Percentiles rank a stretch among this genome's conserved stretches.
Conservation (phyloP, 164 flowering plant genomes). For the Nelumbo lutea region DNA sequence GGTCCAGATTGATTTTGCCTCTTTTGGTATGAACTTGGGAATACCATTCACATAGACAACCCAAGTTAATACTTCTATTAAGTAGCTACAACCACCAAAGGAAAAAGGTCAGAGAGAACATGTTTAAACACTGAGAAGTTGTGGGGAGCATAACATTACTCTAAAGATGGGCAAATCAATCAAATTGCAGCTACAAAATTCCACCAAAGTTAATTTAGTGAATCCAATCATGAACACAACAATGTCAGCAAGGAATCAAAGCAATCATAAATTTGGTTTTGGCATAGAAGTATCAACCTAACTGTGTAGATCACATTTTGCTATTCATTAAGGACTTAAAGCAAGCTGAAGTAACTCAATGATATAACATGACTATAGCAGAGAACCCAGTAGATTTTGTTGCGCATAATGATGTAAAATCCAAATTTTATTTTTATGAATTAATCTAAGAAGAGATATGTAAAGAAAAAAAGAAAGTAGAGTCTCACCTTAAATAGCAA, state of each 20-base stretch:
- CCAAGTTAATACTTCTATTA: too few relatives aligned
- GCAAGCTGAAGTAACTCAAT: neutral
- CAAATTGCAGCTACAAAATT: neutral
- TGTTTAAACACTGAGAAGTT: neutral
- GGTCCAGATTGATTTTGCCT: too few relatives aligned
- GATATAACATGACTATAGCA: neutral
- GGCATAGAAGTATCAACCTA: neutral
- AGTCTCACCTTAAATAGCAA: conserved; percentile 83
- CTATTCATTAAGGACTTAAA: neutral
- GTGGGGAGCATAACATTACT: neutral
- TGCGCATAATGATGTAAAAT: neutral
- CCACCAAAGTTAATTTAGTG: neutral
- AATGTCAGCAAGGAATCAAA: neutral
- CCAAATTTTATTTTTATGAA: neutral
- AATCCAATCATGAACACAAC: neutral
- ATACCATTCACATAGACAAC: too few relatives aligned
- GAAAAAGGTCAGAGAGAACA: neutral
- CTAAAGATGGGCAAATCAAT: neutral
- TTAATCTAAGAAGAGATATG: neutral
- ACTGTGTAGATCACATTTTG: neutral
- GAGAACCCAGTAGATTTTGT: neutral
- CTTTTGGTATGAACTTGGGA: too few relatives aligned
- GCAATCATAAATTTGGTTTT: neutral
- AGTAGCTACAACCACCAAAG: too few relatives aligned
- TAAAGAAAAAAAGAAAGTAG: neutral